Percentiles rank a stretch among this genome's conserved stretches.
These are phyloP conservation scores for Cystobasidium tubakii DNA, from an alignment of 768 basidiomycete genomes.

Conservation along the genomic window DNA sequence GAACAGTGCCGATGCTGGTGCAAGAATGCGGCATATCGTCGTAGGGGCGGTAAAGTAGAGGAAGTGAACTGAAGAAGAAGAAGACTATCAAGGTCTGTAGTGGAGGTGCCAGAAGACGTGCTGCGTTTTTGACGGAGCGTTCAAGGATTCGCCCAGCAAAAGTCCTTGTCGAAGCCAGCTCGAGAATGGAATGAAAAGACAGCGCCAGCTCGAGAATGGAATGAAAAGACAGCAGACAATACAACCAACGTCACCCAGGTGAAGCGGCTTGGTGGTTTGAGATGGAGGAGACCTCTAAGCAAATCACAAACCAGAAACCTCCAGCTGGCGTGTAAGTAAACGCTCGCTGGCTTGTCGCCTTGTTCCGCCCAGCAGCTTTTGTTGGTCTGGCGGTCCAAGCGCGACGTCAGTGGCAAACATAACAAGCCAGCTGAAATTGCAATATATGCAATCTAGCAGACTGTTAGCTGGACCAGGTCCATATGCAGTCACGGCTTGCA, in stretches of 20 bases:
- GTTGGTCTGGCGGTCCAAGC: not conserved
- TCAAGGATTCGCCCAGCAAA: not conserved
- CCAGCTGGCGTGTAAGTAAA: too few relatives aligned
- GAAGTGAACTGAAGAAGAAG: not conserved
- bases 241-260: not conserved
- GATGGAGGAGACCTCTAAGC: too few relatives aligned
- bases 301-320: too few relatives aligned
- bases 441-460: too few relatives aligned
- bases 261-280: too few relatives aligned
- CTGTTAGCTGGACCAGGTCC: too few relatives aligned
- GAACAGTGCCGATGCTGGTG: not conserved
- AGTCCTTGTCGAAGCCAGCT: conserved; percentile 7
- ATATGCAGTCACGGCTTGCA: too few relatives aligned
- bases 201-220: conserved; percentile 6
- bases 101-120: not conserved
- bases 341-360: not conserved
- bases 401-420: not conserved
- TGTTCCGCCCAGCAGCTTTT: not conserved
- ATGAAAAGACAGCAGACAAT: too few relatives aligned
- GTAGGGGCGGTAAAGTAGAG: not conserved
- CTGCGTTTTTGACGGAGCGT: not conserved
- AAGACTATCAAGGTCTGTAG: not conserved
- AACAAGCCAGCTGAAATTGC: not conserved
- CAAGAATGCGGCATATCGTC: not conserved
- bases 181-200: not conserved